Conservation (phyloP, 2,329 filamentous ascomycete species). For the Alternaria longipes region DNA sequence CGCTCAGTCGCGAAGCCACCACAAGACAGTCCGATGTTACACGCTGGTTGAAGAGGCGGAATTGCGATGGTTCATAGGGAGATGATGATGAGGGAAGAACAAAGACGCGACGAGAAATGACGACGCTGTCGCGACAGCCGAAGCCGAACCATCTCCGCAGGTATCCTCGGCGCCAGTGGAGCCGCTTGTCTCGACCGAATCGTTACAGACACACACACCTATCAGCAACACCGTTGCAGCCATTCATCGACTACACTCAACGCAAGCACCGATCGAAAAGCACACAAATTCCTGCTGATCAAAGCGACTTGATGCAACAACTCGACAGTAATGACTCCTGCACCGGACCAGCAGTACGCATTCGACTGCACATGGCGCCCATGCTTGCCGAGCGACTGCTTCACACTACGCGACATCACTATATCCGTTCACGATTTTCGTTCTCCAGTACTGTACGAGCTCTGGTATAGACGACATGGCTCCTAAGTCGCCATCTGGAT, state of each 20-base stretch:
- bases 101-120: not conserved
- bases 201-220: not conserved
- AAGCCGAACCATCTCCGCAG: not conserved
- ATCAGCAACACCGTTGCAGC: not conserved
- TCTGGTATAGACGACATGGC: not conserved
- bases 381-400: too few relatives aligned
- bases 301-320: too few relatives aligned
- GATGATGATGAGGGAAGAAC: not conserved
- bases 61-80: not conserved
- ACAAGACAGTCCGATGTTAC: not conserved
- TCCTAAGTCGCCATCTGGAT: not conserved
- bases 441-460: too few relatives aligned
- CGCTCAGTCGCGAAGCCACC: not conserved
- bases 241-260: not conserved
- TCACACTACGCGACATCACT: too few relatives aligned
- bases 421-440: too few relatives aligned
- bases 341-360: too few relatives aligned
- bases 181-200: not conserved
- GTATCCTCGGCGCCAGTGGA: not conserved
- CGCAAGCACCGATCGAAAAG: not conserved
- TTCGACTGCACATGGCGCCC: too few relatives aligned
- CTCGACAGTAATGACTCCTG: too few relatives aligned
- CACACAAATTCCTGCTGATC: not conserved
- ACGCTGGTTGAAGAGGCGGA: not conserved
- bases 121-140: not conserved